phyloP scores from a whole-genome alignment of 2,329 filamentous ascomycete species.

The Aotearoamyces nothofagi region DNA sequence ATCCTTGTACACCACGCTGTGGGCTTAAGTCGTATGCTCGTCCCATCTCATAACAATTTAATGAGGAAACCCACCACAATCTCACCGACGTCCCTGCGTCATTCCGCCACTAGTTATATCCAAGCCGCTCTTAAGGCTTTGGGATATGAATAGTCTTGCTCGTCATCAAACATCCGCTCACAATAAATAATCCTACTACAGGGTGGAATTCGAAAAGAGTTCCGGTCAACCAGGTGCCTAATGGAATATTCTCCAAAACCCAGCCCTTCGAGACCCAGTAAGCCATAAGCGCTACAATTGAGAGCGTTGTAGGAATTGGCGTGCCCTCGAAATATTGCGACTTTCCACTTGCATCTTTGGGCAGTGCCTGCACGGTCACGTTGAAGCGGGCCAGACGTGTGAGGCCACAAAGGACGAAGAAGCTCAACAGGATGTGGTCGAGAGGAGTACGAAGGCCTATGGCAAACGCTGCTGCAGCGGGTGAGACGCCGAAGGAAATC shows the following conservation, averaged over 20 bases:
- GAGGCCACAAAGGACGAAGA: constrained; percentile 90
- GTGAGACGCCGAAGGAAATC: constrained; percentile 92
- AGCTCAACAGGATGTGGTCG: constrained; percentile 66
- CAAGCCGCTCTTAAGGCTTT: constrained; percentile 48
- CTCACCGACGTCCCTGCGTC: not conserved
- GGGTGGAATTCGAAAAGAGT: constrained; percentile 73
- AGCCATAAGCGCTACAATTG: constrained; percentile 69
- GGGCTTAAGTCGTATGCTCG: not conserved
- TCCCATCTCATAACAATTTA: not conserved
- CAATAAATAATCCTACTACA: constrained; percentile 60
- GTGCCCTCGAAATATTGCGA: constrained; percentile 94
- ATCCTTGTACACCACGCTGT: too few relatives aligned
- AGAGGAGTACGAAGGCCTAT: constrained; percentile 72
- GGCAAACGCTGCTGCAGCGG: constrained; percentile 75
- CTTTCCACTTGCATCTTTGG: constrained; percentile 86
- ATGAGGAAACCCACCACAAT: not conserved
- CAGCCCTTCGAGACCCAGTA: constrained; percentile 76
- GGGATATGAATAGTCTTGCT: constrained; percentile 91
- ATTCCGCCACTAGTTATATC: not conserved
- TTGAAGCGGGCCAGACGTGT: constrained; percentile 95
- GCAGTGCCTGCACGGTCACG: constrained; percentile 77
- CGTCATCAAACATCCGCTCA: constrained; percentile 90
- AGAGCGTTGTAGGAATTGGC: constrained; percentile 81
- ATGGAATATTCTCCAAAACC: constrained; percentile 64
- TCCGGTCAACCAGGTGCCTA: constrained; percentile 53